Conservation (phyloP, 768 basidiomycete genomes). For the Plicaturopsis crispa region DNA sequence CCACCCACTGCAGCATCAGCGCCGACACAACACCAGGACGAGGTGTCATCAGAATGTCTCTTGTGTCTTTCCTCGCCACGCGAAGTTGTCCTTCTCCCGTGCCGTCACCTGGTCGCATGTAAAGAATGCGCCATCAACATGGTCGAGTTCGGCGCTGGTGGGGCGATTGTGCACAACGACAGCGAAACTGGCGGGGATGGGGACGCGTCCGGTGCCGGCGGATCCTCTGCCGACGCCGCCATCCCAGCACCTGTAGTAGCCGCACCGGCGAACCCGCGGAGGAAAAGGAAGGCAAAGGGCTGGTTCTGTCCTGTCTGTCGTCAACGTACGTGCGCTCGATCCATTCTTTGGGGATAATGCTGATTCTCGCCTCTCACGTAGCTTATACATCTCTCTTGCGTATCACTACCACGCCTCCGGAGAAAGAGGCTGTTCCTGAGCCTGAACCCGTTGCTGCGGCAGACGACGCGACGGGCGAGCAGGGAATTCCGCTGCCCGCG, state of each 20-base stretch:
- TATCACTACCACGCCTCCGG: slow-evolving; percentile 64
- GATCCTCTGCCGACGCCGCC: slow-evolving; percentile 12
- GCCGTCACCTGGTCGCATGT: slow-evolving; percentile 91
- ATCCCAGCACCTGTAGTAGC: background rate
- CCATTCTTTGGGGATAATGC: slow-evolving; percentile 2
- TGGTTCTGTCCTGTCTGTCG: slow-evolving; percentile 98
- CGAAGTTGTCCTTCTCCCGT: slow-evolving; percentile 90
- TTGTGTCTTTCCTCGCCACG: slow-evolving; percentile 83
- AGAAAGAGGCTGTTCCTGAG: slow-evolving; percentile 28
- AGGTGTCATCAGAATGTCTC: slow-evolving; percentile 83
- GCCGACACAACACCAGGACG: slow-evolving; percentile 39
- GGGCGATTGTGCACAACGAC: slow-evolving; percentile 61
- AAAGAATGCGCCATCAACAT: slow-evolving; percentile 94
- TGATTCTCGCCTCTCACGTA: slow-evolving; percentile 18
- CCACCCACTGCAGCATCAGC: slow-evolving; percentile 28
- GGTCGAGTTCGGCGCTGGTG: slow-evolving; percentile 96
- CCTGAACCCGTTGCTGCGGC: slow-evolving; percentile 18
- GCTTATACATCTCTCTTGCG: slow-evolving; percentile 86
- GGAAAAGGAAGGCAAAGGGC: slow-evolving; percentile 92
- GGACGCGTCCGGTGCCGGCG: slow-evolving; percentile 15
- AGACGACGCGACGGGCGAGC: too few relatives aligned
- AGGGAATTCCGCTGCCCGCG: too few relatives aligned
- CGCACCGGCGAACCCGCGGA: slow-evolving; percentile 32
- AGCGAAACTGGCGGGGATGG: slow-evolving; percentile 25
- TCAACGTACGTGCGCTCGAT: slow-evolving; percentile 61